Base-by-base conservation (phyloP, 2,329 filamentous ascomycete species). In the Colletotrichum sp. region DNA sequence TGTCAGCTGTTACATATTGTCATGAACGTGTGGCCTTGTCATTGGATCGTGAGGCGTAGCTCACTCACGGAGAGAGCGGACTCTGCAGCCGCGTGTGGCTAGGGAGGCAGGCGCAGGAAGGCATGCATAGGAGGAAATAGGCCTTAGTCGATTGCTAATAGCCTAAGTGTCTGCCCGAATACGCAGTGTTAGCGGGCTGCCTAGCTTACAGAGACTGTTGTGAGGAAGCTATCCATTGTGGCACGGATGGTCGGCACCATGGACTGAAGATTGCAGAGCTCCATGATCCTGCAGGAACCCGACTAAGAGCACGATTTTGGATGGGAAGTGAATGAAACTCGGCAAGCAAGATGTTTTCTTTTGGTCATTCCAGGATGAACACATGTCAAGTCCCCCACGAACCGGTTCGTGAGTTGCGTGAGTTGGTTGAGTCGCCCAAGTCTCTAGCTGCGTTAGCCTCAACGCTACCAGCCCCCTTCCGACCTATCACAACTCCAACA, bases 11-110 rank as follows among this genome's bases (percentile, higher is more conserved):
- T 30, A 36, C 10, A 24, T 28, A 5, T 3, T 6, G 10, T 49
- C 16, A 16, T 13, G 55, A 34, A 76, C 73, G 73, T 76, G 73
- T 76, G 12, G 32, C 57, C 34, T 34, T 13, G 32, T 9, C 16
- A 76, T 76, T 76, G 73, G 73, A 10, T 57, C 28, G 39, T 36
- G 60, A 34, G 24, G 30, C 6, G 9, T 75, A 75, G 72, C 24
- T 26, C 36, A 2, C 24, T 62, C 69, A 12, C 30, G n/a, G 36
- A 72, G 36, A 59, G 18, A 2, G 21, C 24, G 39, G 5, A 49
- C 2, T 52, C 44, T 21, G n/a, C n/a, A 52, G 44, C 44, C 44
- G 44, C 44, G 44, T 52, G 44, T 52, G 44, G 44, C 44, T 52
- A 52, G 0, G n/a, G 44, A 0, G n/a, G 12, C n/a, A 52, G 44